A percentile compares a stretch with the other conserved stretches of the same genome.
These are phyloP conservation scores for Fraxinus albicans DNA, from an alignment of 305 asterid species.

Conservation along the genomic window DNA sequence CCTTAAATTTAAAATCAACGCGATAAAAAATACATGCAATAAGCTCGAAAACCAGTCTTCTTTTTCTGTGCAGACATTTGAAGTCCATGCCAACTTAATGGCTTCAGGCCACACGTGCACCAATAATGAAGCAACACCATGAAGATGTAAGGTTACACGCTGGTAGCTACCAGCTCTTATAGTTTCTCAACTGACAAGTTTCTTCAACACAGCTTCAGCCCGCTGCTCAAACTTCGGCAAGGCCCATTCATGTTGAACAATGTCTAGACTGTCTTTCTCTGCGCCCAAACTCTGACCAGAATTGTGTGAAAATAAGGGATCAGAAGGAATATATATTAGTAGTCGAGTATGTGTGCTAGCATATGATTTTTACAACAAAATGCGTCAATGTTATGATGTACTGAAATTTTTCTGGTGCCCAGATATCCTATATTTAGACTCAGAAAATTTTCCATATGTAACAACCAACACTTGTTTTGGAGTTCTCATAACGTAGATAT, in stretches of 20 bases:
- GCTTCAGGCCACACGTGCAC: constrained; percentile 11
- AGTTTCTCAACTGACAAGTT: constrained; percentile 45
- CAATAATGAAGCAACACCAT: neutral
- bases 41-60: neutral
- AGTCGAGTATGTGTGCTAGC: neutral
- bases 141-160: constrained; percentile 19
- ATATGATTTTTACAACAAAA: neutral
- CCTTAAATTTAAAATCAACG: constrained; percentile 20
- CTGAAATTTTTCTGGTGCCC: neutral
- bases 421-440: neutral
- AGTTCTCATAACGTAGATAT: neutral
- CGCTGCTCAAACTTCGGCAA: constrained; percentile 88
- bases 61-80: neutral
- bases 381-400: neutral
- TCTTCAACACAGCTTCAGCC: constrained; percentile 78
- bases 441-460: neutral
- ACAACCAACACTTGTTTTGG: neutral
- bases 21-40: neutral
- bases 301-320: constrained; percentile 11
- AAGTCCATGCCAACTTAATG: neutral
- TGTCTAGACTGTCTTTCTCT: constrained; percentile 79
- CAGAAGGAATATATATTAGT: neutral
- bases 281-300: constrained; percentile 79
- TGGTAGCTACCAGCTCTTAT: neutral
- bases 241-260: constrained; percentile 90